These are phyloP conservation scores for Termitomyces eurrhizus DNA, from an alignment of 768 basidiomycete species.

Conservation along the genomic window DNA sequence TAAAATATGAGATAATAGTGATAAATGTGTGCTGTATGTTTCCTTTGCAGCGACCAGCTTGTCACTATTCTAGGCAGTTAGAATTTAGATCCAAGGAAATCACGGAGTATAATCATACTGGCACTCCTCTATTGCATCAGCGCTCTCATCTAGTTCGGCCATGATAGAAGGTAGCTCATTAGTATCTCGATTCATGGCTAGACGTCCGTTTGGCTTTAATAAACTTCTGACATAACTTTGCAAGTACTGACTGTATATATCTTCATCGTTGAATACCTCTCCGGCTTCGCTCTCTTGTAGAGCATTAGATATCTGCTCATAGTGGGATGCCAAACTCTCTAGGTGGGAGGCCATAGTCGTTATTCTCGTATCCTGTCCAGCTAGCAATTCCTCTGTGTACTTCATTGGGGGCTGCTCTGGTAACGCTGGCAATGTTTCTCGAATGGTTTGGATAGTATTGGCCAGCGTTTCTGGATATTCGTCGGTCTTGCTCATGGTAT, in stretches of 20 bases:
- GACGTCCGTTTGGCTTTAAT: neutral
- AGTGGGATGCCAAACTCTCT: slow-evolving; percentile 71
- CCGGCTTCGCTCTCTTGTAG: slow-evolving; percentile 68
- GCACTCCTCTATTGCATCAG: slow-evolving; percentile 45
- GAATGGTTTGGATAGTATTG: slow-evolving; percentile 52
- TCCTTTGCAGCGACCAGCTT: slow-evolving; percentile 43
- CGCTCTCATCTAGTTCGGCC: slow-evolving; percentile 61
- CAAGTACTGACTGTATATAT: slow-evolving; percentile 50
- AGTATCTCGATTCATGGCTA: slow-evolving; percentile 81
- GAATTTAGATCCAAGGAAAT: neutral
- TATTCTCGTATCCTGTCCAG: slow-evolving; percentile 52
- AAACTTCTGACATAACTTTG: neutral
- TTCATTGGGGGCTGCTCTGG: slow-evolving; percentile 11
- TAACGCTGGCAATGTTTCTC: slow-evolving; percentile 42
- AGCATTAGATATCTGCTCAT: slow-evolving; percentile 70
- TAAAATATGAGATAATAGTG: slow-evolving; percentile 45
- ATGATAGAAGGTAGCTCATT: slow-evolving; percentile 75
- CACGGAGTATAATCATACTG: slow-evolving; percentile 41
- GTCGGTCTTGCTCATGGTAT: slow-evolving; percentile 56
- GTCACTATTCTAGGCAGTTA: slow-evolving; percentile 34
- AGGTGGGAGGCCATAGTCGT: slow-evolving; percentile 70
- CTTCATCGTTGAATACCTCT: slow-evolving; percentile 62
- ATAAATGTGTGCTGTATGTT: slow-evolving; percentile 42
- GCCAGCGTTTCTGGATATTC: slow-evolving; percentile 65
- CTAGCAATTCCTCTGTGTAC: slow-evolving; percentile 45